Evolutionary conservation across 345 rosid genomes (phyloP).

Genomic region (Boechera divaricarpa): DNA sequence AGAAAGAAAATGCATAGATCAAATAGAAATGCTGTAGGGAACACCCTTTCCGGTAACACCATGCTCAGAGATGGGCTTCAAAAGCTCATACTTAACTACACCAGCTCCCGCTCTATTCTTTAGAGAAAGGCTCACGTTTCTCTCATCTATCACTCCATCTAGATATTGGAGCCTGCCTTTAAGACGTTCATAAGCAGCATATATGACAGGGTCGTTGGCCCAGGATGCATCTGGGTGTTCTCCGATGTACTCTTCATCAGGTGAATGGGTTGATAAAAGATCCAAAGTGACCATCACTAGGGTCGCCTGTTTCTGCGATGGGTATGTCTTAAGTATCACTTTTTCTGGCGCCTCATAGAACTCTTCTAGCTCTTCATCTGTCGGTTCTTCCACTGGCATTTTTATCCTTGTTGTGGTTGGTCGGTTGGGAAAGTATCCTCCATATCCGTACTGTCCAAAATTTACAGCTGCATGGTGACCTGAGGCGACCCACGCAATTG

Average conservation of each 20-base stretch:
- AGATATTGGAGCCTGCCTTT: slow-evolving; percentile 41
- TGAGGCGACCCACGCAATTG: no score
- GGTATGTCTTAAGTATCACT: slow-evolving; percentile 35
- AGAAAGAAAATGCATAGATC: background rate
- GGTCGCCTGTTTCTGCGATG: slow-evolving; percentile 47
- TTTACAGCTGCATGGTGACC: no score
- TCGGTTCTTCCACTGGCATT: no score
- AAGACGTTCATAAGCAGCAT: slow-evolving; percentile 40
- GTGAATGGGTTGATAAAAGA: slow-evolving; percentile 45
- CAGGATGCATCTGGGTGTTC: slow-evolving; percentile 40
- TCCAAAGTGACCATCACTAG: slow-evolving; percentile 46
- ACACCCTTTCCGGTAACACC: slow-evolving; percentile 48
- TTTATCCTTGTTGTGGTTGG: no score
- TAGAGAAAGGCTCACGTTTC: slow-evolving; percentile 35
- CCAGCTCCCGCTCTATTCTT: slow-evolving; percentile 51
- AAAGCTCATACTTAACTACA: slow-evolving; percentile 47
- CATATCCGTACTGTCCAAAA: no score
- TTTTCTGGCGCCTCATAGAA: slow-evolving; percentile 38
- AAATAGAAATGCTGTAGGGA: slow-evolving; percentile 44
- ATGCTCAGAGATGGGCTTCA: slow-evolving; percentile 38
- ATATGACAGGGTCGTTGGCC: slow-evolving; percentile 30
- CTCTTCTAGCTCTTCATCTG: no score
- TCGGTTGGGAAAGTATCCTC: no score
- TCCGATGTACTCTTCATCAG: slow-evolving; percentile 49
- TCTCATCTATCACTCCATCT: slow-evolving; percentile 46